Conservation (phyloP, 805 yeast species). For the Yarrowia divulgata region DNA sequence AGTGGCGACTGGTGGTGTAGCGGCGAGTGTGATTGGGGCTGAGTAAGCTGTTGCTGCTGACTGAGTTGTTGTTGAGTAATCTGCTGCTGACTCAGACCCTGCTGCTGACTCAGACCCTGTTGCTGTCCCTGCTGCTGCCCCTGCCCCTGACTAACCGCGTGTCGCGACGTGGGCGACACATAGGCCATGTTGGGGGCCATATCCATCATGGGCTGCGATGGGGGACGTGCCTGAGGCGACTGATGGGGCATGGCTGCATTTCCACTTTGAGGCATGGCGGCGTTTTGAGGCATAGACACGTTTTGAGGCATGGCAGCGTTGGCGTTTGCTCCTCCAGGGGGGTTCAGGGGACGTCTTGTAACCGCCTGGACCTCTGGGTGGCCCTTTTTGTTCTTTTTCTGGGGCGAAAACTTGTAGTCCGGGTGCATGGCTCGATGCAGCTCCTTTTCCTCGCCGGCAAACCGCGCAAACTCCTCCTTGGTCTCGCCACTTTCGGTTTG, state of each 20-base stretch:
- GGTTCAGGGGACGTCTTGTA: constrained; percentile 5
- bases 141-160: no score
- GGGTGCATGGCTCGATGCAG: constrained; percentile 55
- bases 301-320: not conserved
- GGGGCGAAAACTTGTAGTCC: constrained; percentile 56
- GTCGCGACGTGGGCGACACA: not conserved
- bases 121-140: not conserved
- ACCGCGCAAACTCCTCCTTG: constrained; percentile 52
- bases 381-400: constrained; percentile 47
- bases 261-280: not conserved
- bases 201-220: constrained; percentile 21
- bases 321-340: not conserved
- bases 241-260: no score
- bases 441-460: constrained; percentile 54
- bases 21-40: constrained; percentile 6
- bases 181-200: constrained; percentile 17
- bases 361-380: constrained; percentile 28
- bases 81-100: constrained; percentile 1
- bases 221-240: not conserved
- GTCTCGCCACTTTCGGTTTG: constrained; percentile 53
- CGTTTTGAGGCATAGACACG: no score
- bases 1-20: constrained; percentile 18
- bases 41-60: not conserved
- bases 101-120: constrained; percentile 1
- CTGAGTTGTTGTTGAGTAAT: not conserved